Base-by-base conservation (phyloP, 371 early-diverging fungal species). In the Cokeromyces recurvatus region DNA sequence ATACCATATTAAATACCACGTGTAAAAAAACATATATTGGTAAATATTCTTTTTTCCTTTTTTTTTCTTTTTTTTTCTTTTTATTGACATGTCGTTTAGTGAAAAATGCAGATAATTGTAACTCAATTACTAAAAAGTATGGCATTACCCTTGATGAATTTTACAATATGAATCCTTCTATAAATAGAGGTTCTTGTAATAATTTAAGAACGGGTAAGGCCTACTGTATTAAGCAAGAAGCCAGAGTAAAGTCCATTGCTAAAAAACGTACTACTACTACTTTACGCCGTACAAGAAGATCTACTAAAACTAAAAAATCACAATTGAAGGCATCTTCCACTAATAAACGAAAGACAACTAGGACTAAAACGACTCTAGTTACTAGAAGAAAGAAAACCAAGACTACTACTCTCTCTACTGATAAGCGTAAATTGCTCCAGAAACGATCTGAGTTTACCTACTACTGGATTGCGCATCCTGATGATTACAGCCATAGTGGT, bases 401-500 rank as follows among this genome's bases (percentile, higher is more conserved):
- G 2, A 34, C 48, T 40, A 48, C 41, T 24, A 38, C 47, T 46
- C 36, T 38, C 38, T 12, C 38, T 19, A 38, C 8, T 11, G 41
- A 48, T 15, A 55, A 59, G 35, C 57, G 71, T 20, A 70, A 66
- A 59, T 47, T 61, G 41, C 46, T 74, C 34, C 74, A 74, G 50
- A 51, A 48, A 34, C 31, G 41, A 10, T 49, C 66, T 39, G 68
- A 59, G 8, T 66, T 74, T 46, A 74, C 74, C 16, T 74, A 74
- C 44, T 74, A 74, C 62, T 74, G 74, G 74, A 74, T 70, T 44
- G 74, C 74, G 38, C 57, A 59, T 22, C 63, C 59, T 11, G 48
- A 55, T 21, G 66, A 67, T 34, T 68, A 70, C 50, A 29, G 27
- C 1, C 47, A 52, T 24, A 48, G 46, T 4, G 66, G 70, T 9